Evolutionary conservation across 352 stramenopile species (phyloP).

Genomic region (Phytophthora boehmeriae): DNA sequence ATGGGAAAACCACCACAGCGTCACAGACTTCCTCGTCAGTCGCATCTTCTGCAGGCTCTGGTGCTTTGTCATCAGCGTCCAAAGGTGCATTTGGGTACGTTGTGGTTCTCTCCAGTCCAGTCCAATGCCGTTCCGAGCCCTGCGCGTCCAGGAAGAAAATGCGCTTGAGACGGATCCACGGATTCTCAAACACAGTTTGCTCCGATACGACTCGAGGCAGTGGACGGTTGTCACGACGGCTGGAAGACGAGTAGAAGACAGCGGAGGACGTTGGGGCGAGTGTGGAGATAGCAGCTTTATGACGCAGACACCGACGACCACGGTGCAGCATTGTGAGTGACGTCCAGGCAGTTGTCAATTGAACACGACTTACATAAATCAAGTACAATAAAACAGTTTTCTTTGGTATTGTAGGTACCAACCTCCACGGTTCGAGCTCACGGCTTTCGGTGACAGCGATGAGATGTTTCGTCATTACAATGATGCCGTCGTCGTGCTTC

Average conservation of each 20-base stretch:
- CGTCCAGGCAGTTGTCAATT: conserved; percentile 11
- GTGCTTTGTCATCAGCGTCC: background rate
- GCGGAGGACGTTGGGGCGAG: background rate
- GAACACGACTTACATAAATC: background rate
- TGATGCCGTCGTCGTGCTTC: too few species aligned
- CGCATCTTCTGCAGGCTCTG: background rate
- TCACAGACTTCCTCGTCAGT: conserved; percentile 48
- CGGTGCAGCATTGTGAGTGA: conserved; percentile 4
- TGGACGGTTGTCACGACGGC: conserved; percentile 13
- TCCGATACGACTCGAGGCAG: conserved; percentile 57
- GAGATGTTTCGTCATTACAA: too few species aligned
- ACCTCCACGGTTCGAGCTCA: too few species aligned
- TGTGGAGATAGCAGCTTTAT: conserved; percentile 1
- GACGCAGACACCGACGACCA: conserved; percentile 16
- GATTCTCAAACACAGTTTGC: conserved; percentile 68
- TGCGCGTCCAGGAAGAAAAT: conserved; percentile 66
- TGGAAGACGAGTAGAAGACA: conserved; percentile 14
- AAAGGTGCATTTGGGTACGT: conserved; percentile 45
- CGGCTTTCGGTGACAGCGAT: too few species aligned
- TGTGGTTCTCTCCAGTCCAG: conserved; percentile 67
- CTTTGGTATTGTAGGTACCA: too few species aligned
- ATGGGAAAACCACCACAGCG: conserved; percentile 78
- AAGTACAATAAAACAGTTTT: background rate
- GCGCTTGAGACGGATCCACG: conserved; percentile 65
- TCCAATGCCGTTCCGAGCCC: conserved; percentile 63